Evolutionary conservation across 2,329 filamentous ascomycete species (phyloP), one percentile per base, ranked within the genome.

Genomic region (Stemphylium lycopersici): DNA sequence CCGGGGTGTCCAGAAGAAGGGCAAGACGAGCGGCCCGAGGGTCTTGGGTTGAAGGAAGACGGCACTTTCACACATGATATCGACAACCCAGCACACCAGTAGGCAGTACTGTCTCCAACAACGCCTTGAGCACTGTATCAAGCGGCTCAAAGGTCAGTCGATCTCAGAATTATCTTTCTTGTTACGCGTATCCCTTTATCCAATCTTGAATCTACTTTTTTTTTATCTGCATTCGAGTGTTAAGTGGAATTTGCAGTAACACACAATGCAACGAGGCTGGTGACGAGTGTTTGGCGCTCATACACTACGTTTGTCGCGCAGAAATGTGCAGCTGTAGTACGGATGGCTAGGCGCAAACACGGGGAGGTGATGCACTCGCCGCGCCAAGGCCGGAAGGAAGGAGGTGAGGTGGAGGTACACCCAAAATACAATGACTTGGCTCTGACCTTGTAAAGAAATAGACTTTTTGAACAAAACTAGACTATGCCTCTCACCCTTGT

Each of bases 1-100:
- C 5, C 58, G 61, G 22, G 66, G 67, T 32, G 66, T 71, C 1
- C 69, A 71, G 55, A 71, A 71, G 62, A 71, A 69, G 60, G 63
- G 69, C 56, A 71, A 71, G 58, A 42, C 57, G n/a, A 63, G 44
- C 22, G 65, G 62, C 8, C 69, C 65, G 4, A 63, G 67, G 31
- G 56, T 71, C 2, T 51, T 71, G 37, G 69, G 69, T n/a, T 71
- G 67, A 70, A 12, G n/a, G 1, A 10, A 20, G 11, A 31, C 3
- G 16, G 15, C 22, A 10, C 24, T 13, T 24, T 20, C 8, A 7
- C 11, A n/a, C 20, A 39, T 13, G 6, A 24, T 34, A 1, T 34
- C n/a, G 10, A 13, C 2, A 26, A 6, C 24, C 32, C 24, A 7
- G 29, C 12, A 16, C 29, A n/a, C 20, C 15, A 10, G 16, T 16